phyloP scores from a whole-genome alignment of 257 asterid species.

The Osmanthus fragrans region DNA sequence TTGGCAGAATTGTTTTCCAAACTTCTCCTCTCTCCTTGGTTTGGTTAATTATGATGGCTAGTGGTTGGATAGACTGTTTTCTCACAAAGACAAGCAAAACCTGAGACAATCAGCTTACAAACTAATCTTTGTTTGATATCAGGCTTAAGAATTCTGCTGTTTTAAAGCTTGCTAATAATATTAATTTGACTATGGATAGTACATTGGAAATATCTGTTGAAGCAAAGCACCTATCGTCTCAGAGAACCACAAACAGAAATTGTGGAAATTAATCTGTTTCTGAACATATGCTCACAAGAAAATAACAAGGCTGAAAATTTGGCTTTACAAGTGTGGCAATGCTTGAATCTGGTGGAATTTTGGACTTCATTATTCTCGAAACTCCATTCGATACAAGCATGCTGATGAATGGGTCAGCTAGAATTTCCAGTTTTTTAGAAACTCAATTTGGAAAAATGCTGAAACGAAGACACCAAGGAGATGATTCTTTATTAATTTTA shows the following conservation, averaged over 20 bases:
- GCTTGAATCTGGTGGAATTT: background rate
- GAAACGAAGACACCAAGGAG: background rate
- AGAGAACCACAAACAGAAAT: background rate
- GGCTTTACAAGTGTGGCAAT: background rate
- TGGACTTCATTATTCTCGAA: background rate
- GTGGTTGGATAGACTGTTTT: background rate
- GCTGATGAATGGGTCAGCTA: background rate
- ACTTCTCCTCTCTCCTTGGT: background rate
- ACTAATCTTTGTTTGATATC: background rate
- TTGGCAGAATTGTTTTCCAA: background rate
- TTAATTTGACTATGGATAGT: background rate
- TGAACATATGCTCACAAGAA: background rate
- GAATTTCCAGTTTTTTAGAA: background rate
- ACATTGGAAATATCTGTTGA: background rate
- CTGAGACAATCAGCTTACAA: background rate
- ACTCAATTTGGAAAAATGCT: constrained; percentile 6
- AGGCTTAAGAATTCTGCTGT: background rate
- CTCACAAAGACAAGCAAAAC: background rate
- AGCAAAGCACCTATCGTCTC: background rate
- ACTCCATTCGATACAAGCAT: background rate
- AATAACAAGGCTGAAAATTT: background rate
- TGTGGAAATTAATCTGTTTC: background rate
- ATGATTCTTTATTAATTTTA: background rate
- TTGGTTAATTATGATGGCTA: background rate
- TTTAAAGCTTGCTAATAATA: background rate